Base-by-base conservation (phyloP, 106 monocot genomes). In the Triglochin maritima region DNA sequence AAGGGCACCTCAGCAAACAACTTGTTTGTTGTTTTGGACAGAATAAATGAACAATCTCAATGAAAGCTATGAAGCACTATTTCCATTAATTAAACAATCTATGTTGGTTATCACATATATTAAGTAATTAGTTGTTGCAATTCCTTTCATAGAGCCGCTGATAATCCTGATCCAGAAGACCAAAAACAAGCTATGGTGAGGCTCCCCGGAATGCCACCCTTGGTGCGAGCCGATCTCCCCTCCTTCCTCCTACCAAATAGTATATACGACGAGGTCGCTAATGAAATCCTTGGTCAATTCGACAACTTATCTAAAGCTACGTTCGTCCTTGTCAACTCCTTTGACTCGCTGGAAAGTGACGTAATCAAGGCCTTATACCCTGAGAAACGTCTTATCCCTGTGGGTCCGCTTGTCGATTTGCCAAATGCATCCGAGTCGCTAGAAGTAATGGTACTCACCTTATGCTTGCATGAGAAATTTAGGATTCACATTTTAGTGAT, bases 221-320 rank as follows among this genome's bases (percentile, higher is more conserved):
- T 88, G 49, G 56, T 44, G 0, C 44, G 54, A 44, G 79, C 63
- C 42, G 92, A 92, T 17, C 58, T 92, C 44, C 92, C 92, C 0
- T 70, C 85, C 2, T 92, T 83, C 73, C 72, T 92, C 16, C 79
- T 83, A n/a, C 76, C 80, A 1, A 63, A 68, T 13, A 79, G 65
- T 50, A 81, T 84, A 2, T 85, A 56, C 80, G 70, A 65, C 17
- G 41, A 60, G 0, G 63, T 92, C 46, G 64, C 63, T 11, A 55
- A 49, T 15, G 4, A 63, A 4, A 69, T 69, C 47, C 69, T 73
- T 7, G 55, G 3, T 7, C 71, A 72, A 44, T 78, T 78, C 72
- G 9, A 50, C 8, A 78, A 78, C 67, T 47, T 78, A 11, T 15
- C 60, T 1, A 72, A 78, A 49, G 73, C 73, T 0, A 5, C 56